phyloP scores from a whole-genome alignment of 2,329 filamentous ascomycete genomes.

The Pyrenochaeta sp. region DNA sequence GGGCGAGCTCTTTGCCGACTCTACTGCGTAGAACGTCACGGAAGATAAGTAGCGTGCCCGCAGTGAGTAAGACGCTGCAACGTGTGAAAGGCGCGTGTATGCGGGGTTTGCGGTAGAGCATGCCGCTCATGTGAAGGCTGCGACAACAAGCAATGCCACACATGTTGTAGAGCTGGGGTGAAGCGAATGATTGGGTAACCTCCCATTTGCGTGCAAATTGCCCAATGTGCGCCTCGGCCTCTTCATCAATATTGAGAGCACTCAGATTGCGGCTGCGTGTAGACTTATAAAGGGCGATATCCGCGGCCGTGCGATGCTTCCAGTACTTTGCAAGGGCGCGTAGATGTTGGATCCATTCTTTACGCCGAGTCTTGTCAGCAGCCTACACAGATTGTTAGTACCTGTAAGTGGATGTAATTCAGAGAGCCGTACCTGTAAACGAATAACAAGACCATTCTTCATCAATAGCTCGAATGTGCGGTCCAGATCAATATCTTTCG shows the following conservation, averaged over 20 bases:
- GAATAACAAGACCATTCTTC: constrained; percentile 68
- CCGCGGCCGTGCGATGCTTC: constrained; percentile 64
- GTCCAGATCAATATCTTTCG: constrained; percentile 63
- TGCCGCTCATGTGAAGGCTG: constrained; percentile 67
- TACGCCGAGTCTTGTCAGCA: constrained; percentile 64
- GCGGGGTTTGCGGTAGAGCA: constrained; percentile 70
- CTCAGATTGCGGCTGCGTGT: constrained; percentile 67
- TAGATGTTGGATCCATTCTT: constrained; percentile 70
- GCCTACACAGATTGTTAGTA: constrained; percentile 39
- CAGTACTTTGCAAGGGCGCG: constrained; percentile 68
- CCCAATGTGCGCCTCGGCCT: constrained; percentile 70
- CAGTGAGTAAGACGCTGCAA: constrained; percentile 67
- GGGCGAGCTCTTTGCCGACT: constrained; percentile 64
- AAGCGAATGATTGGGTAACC: constrained; percentile 69
- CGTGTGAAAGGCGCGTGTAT: constrained; percentile 68
- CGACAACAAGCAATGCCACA: constrained; percentile 71
- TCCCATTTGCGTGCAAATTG: constrained; percentile 75
- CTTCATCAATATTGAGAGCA: constrained; percentile 70
- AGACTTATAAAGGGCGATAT: constrained; percentile 65
- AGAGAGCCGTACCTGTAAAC: constrained; percentile 59
- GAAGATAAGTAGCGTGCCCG: constrained; percentile 70
- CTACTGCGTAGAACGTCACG: constrained; percentile 64
- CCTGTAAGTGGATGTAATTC: constrained; percentile 9
- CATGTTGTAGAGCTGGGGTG: constrained; percentile 71
- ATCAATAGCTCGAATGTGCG: constrained; percentile 69